Conservation (phyloP, 768 basidiomycete genomes). For the Favolaschia claudopus region DNA sequence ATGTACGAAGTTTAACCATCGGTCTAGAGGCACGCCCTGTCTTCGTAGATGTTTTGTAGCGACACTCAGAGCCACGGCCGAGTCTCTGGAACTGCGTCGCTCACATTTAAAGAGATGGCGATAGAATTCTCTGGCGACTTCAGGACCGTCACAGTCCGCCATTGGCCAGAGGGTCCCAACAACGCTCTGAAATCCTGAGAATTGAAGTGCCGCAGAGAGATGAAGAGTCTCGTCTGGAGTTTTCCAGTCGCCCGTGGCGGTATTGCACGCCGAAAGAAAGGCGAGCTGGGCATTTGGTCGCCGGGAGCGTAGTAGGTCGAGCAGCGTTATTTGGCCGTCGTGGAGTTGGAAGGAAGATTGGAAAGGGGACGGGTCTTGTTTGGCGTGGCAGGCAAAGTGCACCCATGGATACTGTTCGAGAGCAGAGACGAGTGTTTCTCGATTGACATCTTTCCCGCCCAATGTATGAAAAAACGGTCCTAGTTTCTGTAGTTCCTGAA, state of each 20-base stretch:
- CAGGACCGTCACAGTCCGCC: not conserved
- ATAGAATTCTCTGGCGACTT: not conserved
- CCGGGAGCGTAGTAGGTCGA: constrained; percentile 5
- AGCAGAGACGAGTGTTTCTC: constrained; percentile 11
- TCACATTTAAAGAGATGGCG: not conserved
- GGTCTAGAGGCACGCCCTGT: not conserved
- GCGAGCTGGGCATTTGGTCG: constrained; percentile 24
- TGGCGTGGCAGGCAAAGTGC: constrained; percentile 38
- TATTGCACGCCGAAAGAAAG: constrained; percentile 26
- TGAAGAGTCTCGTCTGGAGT: constrained; percentile 39
- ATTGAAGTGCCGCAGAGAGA: constrained; percentile 39
- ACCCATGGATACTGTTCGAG: constrained; percentile 27
- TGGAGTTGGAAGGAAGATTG: constrained; percentile 24
- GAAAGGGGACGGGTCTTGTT: constrained; percentile 25
- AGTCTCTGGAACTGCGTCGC: not conserved
- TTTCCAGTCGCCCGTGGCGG: constrained; percentile 8
- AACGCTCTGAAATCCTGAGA: constrained; percentile 33
- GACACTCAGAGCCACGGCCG: not conserved
- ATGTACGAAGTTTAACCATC: constrained; percentile 3
- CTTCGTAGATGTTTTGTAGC: not conserved
- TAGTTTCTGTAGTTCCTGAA: not conserved
- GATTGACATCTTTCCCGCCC: constrained; percentile 19
- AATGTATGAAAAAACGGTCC: not conserved
- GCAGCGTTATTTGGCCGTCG: constrained; percentile 6
- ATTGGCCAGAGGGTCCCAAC: constrained; percentile 5